Evolutionary conservation across 176 grass and related monocot genomes (phyloP).

Genomic region (Aechmea fasciata): DNA sequence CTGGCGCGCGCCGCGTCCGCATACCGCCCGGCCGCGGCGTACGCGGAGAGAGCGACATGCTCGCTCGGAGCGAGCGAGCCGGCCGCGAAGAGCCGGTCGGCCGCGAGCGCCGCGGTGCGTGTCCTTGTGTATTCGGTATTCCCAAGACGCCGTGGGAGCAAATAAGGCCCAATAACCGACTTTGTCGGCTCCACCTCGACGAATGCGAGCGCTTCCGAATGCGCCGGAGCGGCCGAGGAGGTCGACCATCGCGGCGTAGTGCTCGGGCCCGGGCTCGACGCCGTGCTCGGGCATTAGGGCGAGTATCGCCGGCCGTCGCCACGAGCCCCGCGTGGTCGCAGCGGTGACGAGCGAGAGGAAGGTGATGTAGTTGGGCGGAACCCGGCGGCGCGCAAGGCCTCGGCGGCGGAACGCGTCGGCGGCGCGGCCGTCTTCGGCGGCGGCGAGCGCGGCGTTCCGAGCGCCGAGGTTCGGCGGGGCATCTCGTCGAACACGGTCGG

Average conservation of each 20-base stretch:
- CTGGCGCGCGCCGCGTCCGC: slow-evolving; percentile 62
- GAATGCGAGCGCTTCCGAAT: slow-evolving; percentile 64
- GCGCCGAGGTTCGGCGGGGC: slow-evolving; percentile 56
- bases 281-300: slow-evolving; percentile 40
- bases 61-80: slow-evolving; percentile 54
- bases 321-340: slow-evolving; percentile 80
- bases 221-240: slow-evolving; percentile 69
- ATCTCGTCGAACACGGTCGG: slow-evolving; percentile 61
- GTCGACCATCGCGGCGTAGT: slow-evolving; percentile 83
- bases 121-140: slow-evolving; percentile 79
- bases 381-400: slow-evolving; percentile 51
- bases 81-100: slow-evolving; percentile 50
- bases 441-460: slow-evolving; percentile 74
- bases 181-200: slow-evolving; percentile 78
- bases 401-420: slow-evolving; percentile 30
- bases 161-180: slow-evolving; percentile 66
- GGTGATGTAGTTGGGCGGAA: slow-evolving; percentile 60
- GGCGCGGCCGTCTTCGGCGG: slow-evolving; percentile 72
- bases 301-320: slow-evolving; percentile 62
- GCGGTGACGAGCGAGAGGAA: slow-evolving; percentile 74
- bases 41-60: slow-evolving; percentile 76
- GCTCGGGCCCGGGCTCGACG: slow-evolving; percentile 47
- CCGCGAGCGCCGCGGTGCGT: slow-evolving; percentile 58
- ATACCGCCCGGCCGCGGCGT: slow-evolving; percentile 71
- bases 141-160: slow-evolving; percentile 79